Conservation (phyloP, 306 rosid species). For the Hylodesmum podocarpum region DNA sequence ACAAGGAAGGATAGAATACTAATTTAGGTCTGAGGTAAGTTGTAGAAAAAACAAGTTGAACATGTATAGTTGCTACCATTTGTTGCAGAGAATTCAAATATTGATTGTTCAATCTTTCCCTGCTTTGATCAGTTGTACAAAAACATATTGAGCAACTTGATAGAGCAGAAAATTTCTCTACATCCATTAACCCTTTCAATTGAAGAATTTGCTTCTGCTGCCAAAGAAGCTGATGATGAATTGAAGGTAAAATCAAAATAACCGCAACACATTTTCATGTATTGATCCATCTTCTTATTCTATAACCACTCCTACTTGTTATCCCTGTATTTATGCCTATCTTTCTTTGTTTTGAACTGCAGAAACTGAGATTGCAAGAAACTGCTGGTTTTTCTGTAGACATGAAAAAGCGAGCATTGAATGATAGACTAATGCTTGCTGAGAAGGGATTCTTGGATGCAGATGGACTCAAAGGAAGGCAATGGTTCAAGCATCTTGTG, state of each 20-base stretch:
- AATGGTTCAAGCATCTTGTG: slow-evolving; percentile 96
- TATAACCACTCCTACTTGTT: background rate
- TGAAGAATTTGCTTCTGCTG: slow-evolving; percentile 66
- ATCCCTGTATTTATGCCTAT: slow-evolving; percentile 2
- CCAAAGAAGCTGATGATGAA: slow-evolving; percentile 67
- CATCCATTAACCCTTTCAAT: slow-evolving; percentile 58
- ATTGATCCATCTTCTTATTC: slow-evolving; percentile 2
- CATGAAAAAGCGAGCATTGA: slow-evolving; percentile 66
- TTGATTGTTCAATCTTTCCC: slow-evolving; percentile 10
- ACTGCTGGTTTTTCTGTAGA: slow-evolving; percentile 33
- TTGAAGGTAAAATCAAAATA: slow-evolving; percentile 46
- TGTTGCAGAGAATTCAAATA: background rate
- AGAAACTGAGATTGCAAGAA: slow-evolving; percentile 59
- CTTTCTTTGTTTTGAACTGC: slow-evolving; percentile 31
- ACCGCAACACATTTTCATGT: background rate
- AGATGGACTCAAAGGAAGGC: slow-evolving; percentile 62
- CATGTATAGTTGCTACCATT: background rate
- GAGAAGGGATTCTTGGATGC: slow-evolving; percentile 80
- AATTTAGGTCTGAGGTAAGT: background rate
- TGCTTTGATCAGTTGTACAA: slow-evolving; percentile 51
- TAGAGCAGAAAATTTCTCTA: slow-evolving; percentile 51
- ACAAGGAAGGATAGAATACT: background rate
- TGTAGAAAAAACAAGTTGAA: too few relatives aligned
- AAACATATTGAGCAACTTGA: slow-evolving; percentile 48
- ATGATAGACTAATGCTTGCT: slow-evolving; percentile 74